phyloP scores from a whole-genome alignment of 108 stramenopile genomes.

The Skeletonema costatum region DNA sequence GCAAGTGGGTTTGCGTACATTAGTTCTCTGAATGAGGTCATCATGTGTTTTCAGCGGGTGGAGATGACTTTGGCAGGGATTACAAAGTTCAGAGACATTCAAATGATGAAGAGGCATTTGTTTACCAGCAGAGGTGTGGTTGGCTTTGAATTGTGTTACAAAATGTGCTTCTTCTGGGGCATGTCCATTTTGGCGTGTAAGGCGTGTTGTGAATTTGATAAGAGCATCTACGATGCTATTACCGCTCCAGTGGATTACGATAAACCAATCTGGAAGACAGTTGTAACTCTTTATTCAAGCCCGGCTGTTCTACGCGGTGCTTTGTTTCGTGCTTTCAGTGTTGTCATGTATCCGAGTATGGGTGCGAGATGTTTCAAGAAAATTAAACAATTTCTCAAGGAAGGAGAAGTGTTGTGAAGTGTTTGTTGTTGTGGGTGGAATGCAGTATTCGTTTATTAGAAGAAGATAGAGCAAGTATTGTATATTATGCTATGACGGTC shows the following conservation, averaged over 20 bases:
- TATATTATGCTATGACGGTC: not conserved
- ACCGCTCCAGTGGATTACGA: not conserved
- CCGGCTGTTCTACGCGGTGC: conserved; percentile 7
- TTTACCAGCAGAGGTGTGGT: conserved; percentile 10
- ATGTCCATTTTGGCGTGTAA: conserved; percentile 22
- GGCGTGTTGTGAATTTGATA: conserved; percentile 24
- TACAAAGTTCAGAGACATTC: not conserved
- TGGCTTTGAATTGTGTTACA: conserved; percentile 22
- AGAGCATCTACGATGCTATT: conserved; percentile 2
- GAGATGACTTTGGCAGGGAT: conserved; percentile 17
- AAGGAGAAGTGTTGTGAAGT: conserved; percentile 1
- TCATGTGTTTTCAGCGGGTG: conserved; percentile 28
- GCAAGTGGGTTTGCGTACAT: conserved; percentile 25
- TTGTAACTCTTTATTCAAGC: conserved; percentile 12
- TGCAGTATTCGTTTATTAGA: not conserved
- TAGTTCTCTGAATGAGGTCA: conserved; percentile 28
- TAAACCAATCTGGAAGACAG: not conserved
- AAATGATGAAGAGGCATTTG: conserved; percentile 3
- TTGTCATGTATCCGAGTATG: conserved; percentile 33
- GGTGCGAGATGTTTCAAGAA: conserved; percentile 25
- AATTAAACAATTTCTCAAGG: conserved; percentile 23
- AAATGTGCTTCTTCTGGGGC: conserved; percentile 23
- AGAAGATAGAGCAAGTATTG: not conserved
- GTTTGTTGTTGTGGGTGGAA: not conserved
- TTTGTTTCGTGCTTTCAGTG: conserved; percentile 12